Evolutionary conservation across 2,329 filamentous ascomycete species (phyloP).

Genomic region (Hymenotorrendiella dingleyae): DNA sequence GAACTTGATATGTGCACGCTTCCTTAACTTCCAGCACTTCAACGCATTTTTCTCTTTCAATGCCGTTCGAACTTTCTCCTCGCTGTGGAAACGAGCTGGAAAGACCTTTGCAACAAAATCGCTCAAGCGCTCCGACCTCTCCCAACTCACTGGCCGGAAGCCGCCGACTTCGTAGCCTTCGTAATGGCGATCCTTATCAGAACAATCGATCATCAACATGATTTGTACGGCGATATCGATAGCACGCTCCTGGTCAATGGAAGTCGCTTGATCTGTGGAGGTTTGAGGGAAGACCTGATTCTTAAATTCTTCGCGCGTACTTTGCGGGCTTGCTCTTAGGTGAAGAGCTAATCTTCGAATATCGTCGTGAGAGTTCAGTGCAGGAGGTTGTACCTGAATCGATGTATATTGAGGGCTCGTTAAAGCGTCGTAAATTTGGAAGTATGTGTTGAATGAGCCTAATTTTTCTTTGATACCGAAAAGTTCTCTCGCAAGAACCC

Average conservation of each 20-base stretch:
- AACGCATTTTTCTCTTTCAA: constrained; percentile 8
- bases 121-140: constrained; percentile 5
- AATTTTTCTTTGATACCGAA: constrained; percentile 6
- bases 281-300: constrained; percentile 5
- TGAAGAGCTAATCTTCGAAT: constrained; percentile 8
- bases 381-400: constrained; percentile 5
- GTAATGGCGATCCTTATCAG: constrained; percentile 7
- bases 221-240: constrained; percentile 12
- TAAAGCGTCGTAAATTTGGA: constrained; percentile 7
- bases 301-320: constrained; percentile 7
- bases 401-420: constrained; percentile 4
- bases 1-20: constrained; percentile 10
- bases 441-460: constrained; percentile 6
- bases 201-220: constrained; percentile 12
- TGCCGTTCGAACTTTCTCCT: constrained; percentile 31
- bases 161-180: constrained; percentile 8
- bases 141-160: constrained; percentile 4
- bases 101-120: constrained; percentile 6
- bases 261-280: constrained; percentile 4
- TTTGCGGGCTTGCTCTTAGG: constrained; percentile 10
- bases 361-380: constrained; percentile 11
- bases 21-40: constrained; percentile 9
- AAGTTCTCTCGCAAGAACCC: constrained; percentile 5
- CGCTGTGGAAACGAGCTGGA: constrained; percentile 2
- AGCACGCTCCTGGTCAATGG: constrained; percentile 5